Base-by-base conservation (phyloP, 2,329 filamentous ascomycete genomes). In the Metarhizium sp. region DNA sequence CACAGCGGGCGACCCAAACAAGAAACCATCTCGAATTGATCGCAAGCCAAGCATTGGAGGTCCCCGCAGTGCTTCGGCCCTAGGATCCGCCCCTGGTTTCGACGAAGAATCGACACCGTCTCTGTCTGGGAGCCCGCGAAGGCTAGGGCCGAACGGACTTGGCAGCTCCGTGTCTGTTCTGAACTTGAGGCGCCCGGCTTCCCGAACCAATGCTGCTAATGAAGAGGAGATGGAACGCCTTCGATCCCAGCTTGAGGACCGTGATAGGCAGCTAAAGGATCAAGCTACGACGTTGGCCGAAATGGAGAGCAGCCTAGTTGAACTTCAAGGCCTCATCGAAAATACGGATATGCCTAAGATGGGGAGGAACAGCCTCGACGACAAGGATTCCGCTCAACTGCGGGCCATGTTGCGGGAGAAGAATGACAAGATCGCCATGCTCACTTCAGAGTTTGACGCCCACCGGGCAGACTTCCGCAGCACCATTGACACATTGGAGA, bases 391-490 rank as follows among this genome's bases (percentile, higher is more conserved):
- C 2, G 69, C 80, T 5, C 88, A 95, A 66, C 77, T 99, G 56
- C 85, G 92, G 54, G 82, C 86, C n/a, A 73, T 95, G 63, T 73
- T 99, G 54, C 82, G 90, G 29, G 94, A 99, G 72, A 96, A 95
- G 79, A 96, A 96, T 64, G 94, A 99, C 57, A 96, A 92, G 75
- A 96, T 99, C 61, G 85, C 87, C 30, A 86, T 92, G 77, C 80
- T 99, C 62, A 97, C 92, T 0, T 84, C 89, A 8, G 94, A 99
- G 67, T 99, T 99, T 64, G 94, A 99, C 67, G 84, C 87, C 10
- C 92, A 99, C 68, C 82, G 94, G 57, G 92, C 94, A 18, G 94
- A 99, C 70, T 99, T 99, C 72, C 80, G 94, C 61, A 96, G 90
- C 69, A 99, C 94, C 18, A 94, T 99, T 59, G 94, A 99, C 72